Evolutionary conservation across 2,329 filamentous ascomycete species (phyloP), one percentile per base, ranked within the genome.

Genomic region (Allantophomopsis lycopodina): DNA sequence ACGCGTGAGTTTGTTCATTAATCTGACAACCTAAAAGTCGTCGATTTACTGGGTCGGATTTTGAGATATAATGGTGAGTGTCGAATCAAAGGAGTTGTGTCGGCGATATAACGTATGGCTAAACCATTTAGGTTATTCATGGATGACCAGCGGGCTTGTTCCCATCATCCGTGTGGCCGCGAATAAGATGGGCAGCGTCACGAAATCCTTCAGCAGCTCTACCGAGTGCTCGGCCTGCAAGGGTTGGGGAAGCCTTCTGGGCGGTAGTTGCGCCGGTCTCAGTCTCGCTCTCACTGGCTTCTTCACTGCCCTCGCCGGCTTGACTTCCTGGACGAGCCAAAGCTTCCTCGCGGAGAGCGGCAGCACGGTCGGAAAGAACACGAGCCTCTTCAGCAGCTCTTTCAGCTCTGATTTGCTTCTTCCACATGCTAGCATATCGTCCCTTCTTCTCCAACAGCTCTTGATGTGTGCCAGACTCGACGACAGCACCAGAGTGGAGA

Each of bases 351-450:
- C 35, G 13, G 15, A 41, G 30, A 2, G 32, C 35, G 0, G 35
- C 35, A 2, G 40, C 40, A 20, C 35, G 35, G 11, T 41, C 36
- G 21, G 12, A 21, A 2, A 42, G 37, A 14, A 42, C 17, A 7
- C 36, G 30, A 31, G 72, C 73, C 49, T 76, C 69, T 40, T 71
- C 67, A 2, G 73, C 73, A 3, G 79, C 80, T 48, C 70, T 70
- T 54, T 86, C 79, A 2, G 82, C 81, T 43, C 79, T 72, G 44
- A 82, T 84, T 58, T 93, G 86, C 59, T 86, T 87, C 45, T 79
- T 75, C 85, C 86, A 93, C 74, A 93, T 86, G 43, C 77, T 71
- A 44, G 36, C 36, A n/a, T 94, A 94, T 44, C 78, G 76, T 11
- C 84, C 85, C 21, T 75, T 76, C 36, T 72, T 64, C 2, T 68